Conservation (phyloP, 768 basidiomycete genomes). For the Coprinellus micaceus region DNA sequence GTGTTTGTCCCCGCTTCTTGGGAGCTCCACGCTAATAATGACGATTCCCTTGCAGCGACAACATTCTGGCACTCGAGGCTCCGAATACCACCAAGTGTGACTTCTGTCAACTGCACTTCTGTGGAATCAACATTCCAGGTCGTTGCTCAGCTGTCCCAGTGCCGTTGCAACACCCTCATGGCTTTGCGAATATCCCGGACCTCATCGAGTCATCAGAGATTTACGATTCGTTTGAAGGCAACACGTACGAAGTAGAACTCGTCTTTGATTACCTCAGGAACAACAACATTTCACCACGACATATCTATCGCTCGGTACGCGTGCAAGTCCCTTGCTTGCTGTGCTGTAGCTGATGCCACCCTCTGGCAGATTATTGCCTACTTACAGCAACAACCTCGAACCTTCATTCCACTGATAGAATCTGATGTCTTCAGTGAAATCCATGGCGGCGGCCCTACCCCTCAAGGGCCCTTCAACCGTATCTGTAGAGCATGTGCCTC, state of each 20-base stretch:
- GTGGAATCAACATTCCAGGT: conserved; percentile 72
- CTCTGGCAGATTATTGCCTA: conserved; percentile 54
- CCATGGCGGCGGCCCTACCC: conserved; percentile 53
- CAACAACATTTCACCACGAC: conserved; percentile 57
- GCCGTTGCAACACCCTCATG: conserved; percentile 62
- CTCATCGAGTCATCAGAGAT: conserved; percentile 70
- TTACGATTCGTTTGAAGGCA: conserved; percentile 80
- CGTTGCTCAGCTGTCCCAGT: conserved; percentile 66
- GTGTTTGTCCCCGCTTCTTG: conserved; percentile 13
- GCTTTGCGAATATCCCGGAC: conserved; percentile 64
- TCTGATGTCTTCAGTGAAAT: conserved; percentile 68
- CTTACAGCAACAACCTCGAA: conserved; percentile 56
- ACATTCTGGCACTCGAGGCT: conserved; percentile 64
- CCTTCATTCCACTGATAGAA: conserved; percentile 66
- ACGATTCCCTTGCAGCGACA: conserved; percentile 49
- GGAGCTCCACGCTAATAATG: neutral
- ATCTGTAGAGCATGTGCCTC: conserved; percentile 73
- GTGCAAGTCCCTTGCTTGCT: neutral
- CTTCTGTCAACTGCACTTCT: conserved; percentile 78
- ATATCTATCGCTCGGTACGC: conserved; percentile 74
- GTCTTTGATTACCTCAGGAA: conserved; percentile 76
- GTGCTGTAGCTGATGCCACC: too few relatives aligned
- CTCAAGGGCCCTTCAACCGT: conserved; percentile 53
- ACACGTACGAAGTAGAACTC: conserved; percentile 77
- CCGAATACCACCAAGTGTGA: conserved; percentile 82